Evolutionary conservation across 805 yeast species (phyloP).

Genomic region (Starmerella sp.): DNA sequence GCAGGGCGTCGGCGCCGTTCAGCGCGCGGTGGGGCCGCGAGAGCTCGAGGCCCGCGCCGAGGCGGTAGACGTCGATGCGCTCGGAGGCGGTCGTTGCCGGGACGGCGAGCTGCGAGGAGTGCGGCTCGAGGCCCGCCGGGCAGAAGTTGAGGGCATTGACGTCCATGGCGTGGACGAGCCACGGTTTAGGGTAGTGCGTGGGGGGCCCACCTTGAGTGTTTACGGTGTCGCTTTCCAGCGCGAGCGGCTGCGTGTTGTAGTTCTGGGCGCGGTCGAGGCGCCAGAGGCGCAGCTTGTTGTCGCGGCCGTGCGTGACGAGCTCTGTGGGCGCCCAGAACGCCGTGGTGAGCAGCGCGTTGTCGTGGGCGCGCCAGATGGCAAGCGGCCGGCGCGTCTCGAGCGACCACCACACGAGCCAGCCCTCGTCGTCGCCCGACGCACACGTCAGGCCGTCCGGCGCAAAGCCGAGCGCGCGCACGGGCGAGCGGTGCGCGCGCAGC

Average conservation of each 20-base stretch:
- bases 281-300: constrained; percentile 36
- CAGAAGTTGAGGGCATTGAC: constrained; percentile 67
- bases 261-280: constrained; percentile 27
- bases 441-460: constrained; percentile 32
- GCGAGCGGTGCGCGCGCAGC: constrained; percentile 29
- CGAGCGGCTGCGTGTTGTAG: constrained; percentile 28
- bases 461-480: constrained; percentile 27
- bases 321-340: constrained; percentile 30
- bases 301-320: constrained; percentile 56
- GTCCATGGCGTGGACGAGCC: constrained; percentile 41
- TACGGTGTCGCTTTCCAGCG: neutral
- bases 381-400: constrained; percentile 44
- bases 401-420: constrained; percentile 58
- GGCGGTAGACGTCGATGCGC: constrained; percentile 48
- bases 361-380: constrained; percentile 51
- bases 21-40: constrained; percentile 19
- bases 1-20: constrained; percentile 9
- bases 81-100: constrained; percentile 59
- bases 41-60: constrained; percentile 22
- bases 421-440: constrained; percentile 50
- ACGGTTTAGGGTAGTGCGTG: constrained; percentile 25
- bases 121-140: constrained; percentile 38
- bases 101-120: constrained; percentile 34
- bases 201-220: neutral
- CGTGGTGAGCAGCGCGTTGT: constrained; percentile 39